Evolutionary conservation across 2,329 filamentous ascomycete genomes (phyloP).

Genomic region (Monosporascus sp.): DNA sequence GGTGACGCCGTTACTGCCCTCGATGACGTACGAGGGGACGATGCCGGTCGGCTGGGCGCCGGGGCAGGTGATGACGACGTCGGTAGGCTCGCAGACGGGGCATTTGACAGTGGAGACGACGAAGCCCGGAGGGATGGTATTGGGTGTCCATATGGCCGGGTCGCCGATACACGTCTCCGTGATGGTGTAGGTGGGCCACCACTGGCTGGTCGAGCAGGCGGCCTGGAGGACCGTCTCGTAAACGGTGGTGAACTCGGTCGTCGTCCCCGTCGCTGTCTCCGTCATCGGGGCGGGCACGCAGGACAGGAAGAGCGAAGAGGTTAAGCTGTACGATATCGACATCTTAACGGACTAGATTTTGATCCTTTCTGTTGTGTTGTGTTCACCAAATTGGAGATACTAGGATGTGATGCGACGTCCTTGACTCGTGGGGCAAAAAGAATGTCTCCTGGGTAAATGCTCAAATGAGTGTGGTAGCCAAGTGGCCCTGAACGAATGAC

Average conservation of each 20-base stretch:
- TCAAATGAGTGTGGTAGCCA: constrained; percentile 22
- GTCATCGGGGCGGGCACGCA: constrained; percentile 23
- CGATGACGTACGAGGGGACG: constrained; percentile 20
- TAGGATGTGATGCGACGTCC: constrained; percentile 1
- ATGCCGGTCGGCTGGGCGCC: constrained; percentile 24
- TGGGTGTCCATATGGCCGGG: constrained; percentile 22
- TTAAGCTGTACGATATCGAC: constrained; percentile 23
- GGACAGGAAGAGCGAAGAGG: constrained; percentile 24
- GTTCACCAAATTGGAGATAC: not conserved
- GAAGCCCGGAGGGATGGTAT: constrained; percentile 32
- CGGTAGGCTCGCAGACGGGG: constrained; percentile 25
- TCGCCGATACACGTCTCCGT: constrained; percentile 30
- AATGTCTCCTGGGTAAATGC: constrained; percentile 3
- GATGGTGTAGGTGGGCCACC: constrained; percentile 38
- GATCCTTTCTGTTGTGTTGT: not conserved
- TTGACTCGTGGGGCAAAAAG: constrained; percentile 2
- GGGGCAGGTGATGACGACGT: constrained; percentile 33
- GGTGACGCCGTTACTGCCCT: constrained; percentile 31
- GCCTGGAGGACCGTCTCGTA: constrained; percentile 34
- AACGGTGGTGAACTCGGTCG: constrained; percentile 30
- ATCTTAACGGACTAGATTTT: constrained; percentile 10
- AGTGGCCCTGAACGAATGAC: constrained; percentile 22
- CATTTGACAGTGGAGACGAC: constrained; percentile 33
- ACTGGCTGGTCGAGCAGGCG: constrained; percentile 32
- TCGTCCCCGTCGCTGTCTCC: constrained; percentile 16